Evolutionary conservation across 495 filamentous ascomycete species (phyloP).

Genomic region (Penicillium desertorum): DNA sequence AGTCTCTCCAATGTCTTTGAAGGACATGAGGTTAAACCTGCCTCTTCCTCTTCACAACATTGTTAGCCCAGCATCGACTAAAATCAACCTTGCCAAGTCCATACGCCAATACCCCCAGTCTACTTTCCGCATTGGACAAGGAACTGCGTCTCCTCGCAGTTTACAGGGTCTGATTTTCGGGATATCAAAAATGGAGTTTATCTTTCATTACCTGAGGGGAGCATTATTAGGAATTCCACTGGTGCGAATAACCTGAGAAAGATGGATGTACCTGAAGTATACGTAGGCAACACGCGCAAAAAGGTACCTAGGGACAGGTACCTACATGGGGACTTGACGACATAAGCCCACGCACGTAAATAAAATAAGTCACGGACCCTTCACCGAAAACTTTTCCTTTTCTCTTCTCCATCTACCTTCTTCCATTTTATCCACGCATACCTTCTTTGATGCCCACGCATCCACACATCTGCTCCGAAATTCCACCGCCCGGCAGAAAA

Average conservation of each 20-base stretch:
- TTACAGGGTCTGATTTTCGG: too few relatives aligned
- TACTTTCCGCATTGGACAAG: too few relatives aligned
- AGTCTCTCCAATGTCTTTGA: too few relatives aligned
- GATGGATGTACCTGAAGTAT: neutral
- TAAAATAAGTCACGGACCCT: neutral
- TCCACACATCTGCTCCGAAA: neutral
- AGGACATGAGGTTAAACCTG: too few relatives aligned
- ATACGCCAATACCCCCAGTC: too few relatives aligned
- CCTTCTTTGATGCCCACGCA: neutral
- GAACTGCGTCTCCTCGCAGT: too few relatives aligned
- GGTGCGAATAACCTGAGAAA: neutral
- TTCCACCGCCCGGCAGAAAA: conserved; percentile 25
- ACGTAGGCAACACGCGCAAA: neutral
- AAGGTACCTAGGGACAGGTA: neutral
- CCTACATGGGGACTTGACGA: neutral
- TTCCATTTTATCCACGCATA: neutral
- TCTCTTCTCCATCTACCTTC: neutral
- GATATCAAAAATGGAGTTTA: too few relatives aligned
- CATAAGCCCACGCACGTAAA: neutral
- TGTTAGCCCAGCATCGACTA: too few relatives aligned
- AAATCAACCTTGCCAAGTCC: too few relatives aligned
- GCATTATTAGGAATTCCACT: too few relatives aligned
- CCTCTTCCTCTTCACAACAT: too few relatives aligned
- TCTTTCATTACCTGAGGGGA: too few relatives aligned
- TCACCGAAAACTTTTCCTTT: neutral